phyloP scores from a whole-genome alignment of 371 early-diverging fungal species.

The Mortierella sp. region DNA sequence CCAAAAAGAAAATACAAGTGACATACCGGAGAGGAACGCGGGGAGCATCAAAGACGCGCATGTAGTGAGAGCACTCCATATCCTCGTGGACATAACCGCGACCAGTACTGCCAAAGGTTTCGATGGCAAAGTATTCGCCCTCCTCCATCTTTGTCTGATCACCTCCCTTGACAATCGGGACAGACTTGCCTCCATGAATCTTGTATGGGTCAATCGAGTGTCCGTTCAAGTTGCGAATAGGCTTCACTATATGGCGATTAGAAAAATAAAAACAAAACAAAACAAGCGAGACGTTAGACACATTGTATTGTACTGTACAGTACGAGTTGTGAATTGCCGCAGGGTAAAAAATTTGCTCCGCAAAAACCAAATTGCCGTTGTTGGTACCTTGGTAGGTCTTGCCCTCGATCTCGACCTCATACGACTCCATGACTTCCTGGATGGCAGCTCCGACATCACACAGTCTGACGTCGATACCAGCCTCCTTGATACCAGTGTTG shows the following conservation, averaged over 20 bases:
- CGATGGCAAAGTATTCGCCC: constrained; percentile 98
- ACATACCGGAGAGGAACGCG: constrained; percentile 77
- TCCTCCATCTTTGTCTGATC: constrained; percentile 98
- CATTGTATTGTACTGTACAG: too few species aligned
- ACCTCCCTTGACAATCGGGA: constrained; percentile 94
- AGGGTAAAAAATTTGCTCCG: not conserved
- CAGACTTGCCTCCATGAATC: constrained; percentile 98
- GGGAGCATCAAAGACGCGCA: constrained; percentile 73
- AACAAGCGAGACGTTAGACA: not conserved
- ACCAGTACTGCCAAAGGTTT: constrained; percentile 99
- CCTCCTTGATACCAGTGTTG: constrained; percentile 95
- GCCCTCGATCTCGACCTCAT: constrained; percentile 97
- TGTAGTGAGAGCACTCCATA: constrained; percentile 97
- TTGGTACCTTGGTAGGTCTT: constrained; percentile 86
- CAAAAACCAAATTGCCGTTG: not conserved
- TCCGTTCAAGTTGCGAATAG: constrained; percentile 98
- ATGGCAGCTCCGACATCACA: constrained; percentile 99
- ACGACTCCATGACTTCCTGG: constrained; percentile 98
- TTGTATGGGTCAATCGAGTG: constrained; percentile 97
- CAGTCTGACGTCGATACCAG: constrained; percentile 98
- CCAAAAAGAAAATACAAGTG: not conserved
- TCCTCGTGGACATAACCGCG: constrained; percentile 94
- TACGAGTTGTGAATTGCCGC: too few species aligned
- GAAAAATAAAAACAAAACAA: not conserved
- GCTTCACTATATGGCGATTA: constrained; percentile 75